Evolutionary conservation across 225 moss, liverwort and hornwort genomes (phyloP).

Genomic region (Marchantia paleacea): DNA sequence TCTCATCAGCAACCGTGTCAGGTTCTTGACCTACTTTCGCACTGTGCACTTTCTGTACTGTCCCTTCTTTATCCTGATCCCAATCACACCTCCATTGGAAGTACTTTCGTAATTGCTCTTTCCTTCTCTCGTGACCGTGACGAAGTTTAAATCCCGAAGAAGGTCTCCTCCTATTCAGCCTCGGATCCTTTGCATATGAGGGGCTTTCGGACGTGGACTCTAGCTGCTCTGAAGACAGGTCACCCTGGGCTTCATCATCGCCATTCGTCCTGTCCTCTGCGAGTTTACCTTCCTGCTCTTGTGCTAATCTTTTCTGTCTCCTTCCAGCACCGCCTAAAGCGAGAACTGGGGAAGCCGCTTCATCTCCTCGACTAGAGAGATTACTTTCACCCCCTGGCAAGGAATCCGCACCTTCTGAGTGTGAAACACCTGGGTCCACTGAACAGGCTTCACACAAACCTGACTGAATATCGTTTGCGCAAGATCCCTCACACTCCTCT

Average conservation of each 20-base stretch:
- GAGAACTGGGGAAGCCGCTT: constrained; percentile 25
- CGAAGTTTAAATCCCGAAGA: constrained; percentile 48
- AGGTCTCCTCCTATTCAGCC: constrained; percentile 26
- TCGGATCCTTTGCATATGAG: constrained; percentile 33
- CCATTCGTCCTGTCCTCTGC: constrained; percentile 54
- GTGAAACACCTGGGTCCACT: constrained; percentile 15
- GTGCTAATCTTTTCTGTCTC: constrained; percentile 34
- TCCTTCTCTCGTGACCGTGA: constrained; percentile 67
- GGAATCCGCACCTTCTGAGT: background rate
- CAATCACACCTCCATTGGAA: constrained; percentile 91
- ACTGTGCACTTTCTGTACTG: constrained; percentile 55
- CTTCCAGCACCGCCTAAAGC: constrained; percentile 21
- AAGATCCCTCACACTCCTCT: constrained; percentile 28
- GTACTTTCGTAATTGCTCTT: constrained; percentile 76
- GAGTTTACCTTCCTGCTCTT: constrained; percentile 58
- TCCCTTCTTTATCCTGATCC: constrained; percentile 72
- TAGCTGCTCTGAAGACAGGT: constrained; percentile 21
- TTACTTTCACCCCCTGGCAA: constrained; percentile 8
- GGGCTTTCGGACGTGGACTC: constrained; percentile 40
- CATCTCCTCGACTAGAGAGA: constrained; percentile 20
- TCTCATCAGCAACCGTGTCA: constrained; percentile 39
- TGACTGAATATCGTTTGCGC: constrained; percentile 17
- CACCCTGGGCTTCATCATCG: constrained; percentile 42
- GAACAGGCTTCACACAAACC: constrained; percentile 20
- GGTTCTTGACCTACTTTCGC: constrained; percentile 63